These are phyloP conservation scores for Chondrus crispus DNA, from an alignment of 23 red algal genomes.

Conservation along the genomic window DNA sequence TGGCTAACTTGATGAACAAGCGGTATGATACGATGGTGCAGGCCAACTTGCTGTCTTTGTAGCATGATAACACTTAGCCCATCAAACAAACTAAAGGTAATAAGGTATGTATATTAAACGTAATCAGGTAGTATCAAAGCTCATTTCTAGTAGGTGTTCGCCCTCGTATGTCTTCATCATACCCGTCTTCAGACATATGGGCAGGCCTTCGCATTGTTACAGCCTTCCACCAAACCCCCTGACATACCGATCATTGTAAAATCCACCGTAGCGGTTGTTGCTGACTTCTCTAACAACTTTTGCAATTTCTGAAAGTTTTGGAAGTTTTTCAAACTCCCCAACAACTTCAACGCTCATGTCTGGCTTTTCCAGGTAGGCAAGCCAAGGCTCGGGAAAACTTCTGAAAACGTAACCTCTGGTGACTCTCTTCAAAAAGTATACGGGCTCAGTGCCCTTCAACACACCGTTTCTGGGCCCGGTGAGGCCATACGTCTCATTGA, in stretches of 20 bases:
- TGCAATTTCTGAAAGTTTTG: slow-evolving; percentile 54
- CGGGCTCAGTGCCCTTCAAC: slow-evolving; percentile 45
- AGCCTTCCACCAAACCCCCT: slow-evolving; percentile 73
- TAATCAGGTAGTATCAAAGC: no score
- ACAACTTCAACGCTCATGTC: slow-evolving; percentile 47
- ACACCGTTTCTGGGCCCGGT: slow-evolving; percentile 50
- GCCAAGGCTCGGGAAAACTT: slow-evolving; percentile 52
- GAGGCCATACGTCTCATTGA: slow-evolving; percentile 76
- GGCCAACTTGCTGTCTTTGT: no score
- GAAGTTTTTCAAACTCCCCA: slow-evolving; percentile 23
- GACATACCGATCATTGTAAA: slow-evolving; percentile 79
- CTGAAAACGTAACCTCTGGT: slow-evolving; percentile 68
- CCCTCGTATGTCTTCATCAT: no score
- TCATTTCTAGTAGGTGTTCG: no score
- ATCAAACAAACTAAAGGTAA: no score
- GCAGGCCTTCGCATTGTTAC: no score
- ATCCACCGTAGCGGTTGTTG: slow-evolving; percentile 60
- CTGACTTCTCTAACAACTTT: slow-evolving; percentile 35
- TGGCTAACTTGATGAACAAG: no score
- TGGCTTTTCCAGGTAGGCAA: slow-evolving; percentile 56
- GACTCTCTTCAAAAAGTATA: slow-evolving; percentile 69
- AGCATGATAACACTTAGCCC: no score
- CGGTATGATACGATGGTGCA: no score
- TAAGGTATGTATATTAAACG: no score
- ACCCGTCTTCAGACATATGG: background rate